Base-by-base conservation (phyloP, 2,329 filamentous ascomycete genomes). In the Chaetothyriales sp. region DNA sequence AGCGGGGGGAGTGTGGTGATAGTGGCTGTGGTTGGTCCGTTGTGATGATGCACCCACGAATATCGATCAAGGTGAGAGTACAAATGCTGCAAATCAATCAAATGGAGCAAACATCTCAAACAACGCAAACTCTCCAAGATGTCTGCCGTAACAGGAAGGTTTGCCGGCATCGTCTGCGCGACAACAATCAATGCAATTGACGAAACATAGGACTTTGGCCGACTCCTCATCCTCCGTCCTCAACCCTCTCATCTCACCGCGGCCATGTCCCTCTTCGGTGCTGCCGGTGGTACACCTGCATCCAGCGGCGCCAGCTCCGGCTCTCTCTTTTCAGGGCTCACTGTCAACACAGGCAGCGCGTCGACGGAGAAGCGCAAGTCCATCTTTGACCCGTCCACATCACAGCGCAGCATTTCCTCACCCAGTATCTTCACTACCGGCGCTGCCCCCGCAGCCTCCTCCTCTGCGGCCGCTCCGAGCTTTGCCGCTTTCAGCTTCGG, bases 221-320 rank as follows among this genome's bases (percentile, higher is more conserved):
- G 12, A 15, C 10, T 39, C 32, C 15, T 39, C 32, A 5, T 15
- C 9, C 32, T 15, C 32, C 15, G 10, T 10, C 32, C 32, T 39
- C 22, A 25, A 3, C 3, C 32, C 32, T 39, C 32, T 39, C 32
- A 10, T 15, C 10, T 12, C 12, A 10, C 32, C 12, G 3, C 32
- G 3, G 32, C 18, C 20, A 60, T 60, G 58, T 57, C 57, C 42
- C 46, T 57, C 32, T 60, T 61, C 50, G 56, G 55, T 2, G 51
- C 53, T 18, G 44, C 56, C 47, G 49, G 47, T 9, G 50, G 52
- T 39, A 52, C 44, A n/a, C 46, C 48, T 18, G 43, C 55, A 1
- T 39, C 18, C 22, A 48, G 43, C 28, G 52, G 44, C 15, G 18
- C 50, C 22, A 28, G 47, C 32, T 48, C 47, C 18, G 46, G 43